Evolutionary conservation across 495 filamentous ascomycete species (phyloP), one percentile per base, ranked within the genome.

Genomic region (Aspergillus nanangensis): DNA sequence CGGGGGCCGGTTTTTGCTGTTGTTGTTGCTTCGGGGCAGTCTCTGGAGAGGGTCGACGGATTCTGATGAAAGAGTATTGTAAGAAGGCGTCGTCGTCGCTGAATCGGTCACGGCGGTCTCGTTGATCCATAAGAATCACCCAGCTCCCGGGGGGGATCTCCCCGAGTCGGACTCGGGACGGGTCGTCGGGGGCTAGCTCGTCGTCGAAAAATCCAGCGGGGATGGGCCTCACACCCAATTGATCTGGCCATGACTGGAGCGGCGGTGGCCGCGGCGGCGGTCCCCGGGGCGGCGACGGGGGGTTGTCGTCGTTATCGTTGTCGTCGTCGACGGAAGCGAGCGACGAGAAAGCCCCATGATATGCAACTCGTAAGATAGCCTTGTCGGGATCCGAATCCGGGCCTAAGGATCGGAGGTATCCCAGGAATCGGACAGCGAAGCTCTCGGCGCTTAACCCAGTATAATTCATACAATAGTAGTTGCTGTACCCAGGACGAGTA

Each of bases 351-450:
- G 29, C 34, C 24, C 34, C 47, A 27, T 40, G 13, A 34, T 41
- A 44, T 44, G 52, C 47, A 7, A 55, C 32, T 51, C 47, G 52
- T 29, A 55, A 51, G 47, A 55, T 51, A 33, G 47, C 52, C 37
- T 55, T 41, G 43, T 55, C 36, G 18, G 46, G 25, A 39, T 39
- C 47, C 11, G 31, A 44, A n/a, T 27, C 39, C 43, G 47, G 31
- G 21, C 47, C 47, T 7, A 55, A 19, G 36, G 52, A 44, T 5
- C 44, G 31, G 41, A 51, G 52, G 39, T 55, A 55, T 37, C 10
- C 17, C 15, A 55, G 34, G 29, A 55, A 55, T 35, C 47, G 52
- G 44, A 51, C 29, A 8, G 52, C 47, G 19, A 51, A 51, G 52
- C 39, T 13, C 44, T 47, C 39, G 21, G 47, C 10, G 44, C 14